Evolutionary conservation across 176 grass and related monocot genomes (phyloP), one percentile per base, ranked within the genome.

Genomic region (Carex cristatella): DNA sequence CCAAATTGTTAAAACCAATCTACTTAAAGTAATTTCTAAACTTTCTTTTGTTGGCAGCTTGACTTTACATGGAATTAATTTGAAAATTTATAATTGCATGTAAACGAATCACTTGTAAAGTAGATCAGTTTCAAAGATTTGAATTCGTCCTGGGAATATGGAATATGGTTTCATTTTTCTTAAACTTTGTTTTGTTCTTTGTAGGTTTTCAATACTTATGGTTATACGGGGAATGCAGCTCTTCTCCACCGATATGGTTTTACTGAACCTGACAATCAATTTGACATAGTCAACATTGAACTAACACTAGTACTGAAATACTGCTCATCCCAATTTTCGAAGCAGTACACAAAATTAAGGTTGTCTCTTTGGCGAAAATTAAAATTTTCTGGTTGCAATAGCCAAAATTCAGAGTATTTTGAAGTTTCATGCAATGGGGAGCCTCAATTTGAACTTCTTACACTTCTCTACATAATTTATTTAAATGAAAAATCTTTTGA

Each of bases 231-330:
- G 83, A 95, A 98, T 88, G 96, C 93, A 86, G 96, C 93, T 81
- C 87, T 95, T 79, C 93, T 95, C 87, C 88, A 98, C 85, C 85
- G 93, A 85, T 95, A 98, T 90, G 95, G 93, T 31, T 95, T 98
- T 65, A 98, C 93, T 49, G 93, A 98, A 95, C 77, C 82, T 5
- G 91, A 84, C 79, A 98, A 98, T 31, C 80, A 64, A 42, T 98
- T 89, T 33, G 91, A 98, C 81, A 94, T 98, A 53, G 89, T 98
- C 65, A 95, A 98, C 85, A 92, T 95, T 37, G 89, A 98, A 49
- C 60, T 98, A 83, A 31, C 83, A 51, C 81, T 98, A 76, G 88
- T 95, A 56, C 78, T 88, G 31, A 89, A 89, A 83, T 92, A 89
- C 84, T 95, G 89, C 80, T 90, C 88, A 66, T 93, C 91, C 38